Evolutionary conservation across 2,329 filamentous ascomycete species (phyloP).

Genomic region (Rutstroemia sp.): DNA sequence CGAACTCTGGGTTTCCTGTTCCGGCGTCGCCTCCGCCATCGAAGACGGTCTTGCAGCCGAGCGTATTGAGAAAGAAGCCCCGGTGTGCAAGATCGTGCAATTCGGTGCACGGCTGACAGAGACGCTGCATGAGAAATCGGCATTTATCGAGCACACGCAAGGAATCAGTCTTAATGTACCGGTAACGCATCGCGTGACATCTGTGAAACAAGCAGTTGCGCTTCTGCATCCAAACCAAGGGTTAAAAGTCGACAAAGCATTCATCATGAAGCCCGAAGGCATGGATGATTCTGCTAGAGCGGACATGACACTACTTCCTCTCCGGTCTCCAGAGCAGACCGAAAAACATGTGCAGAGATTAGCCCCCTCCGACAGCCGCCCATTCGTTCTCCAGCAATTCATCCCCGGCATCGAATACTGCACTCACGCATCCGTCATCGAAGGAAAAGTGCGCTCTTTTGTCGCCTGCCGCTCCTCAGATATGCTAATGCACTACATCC

Average conservation of each 20-base stretch:
- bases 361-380: constrained; percentile 27
- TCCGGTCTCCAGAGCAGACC: constrained; percentile 44
- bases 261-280: constrained; percentile 6
- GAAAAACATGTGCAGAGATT: constrained; percentile 46
- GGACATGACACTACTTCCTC: constrained; percentile 59
- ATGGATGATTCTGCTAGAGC: constrained; percentile 43
- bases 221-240: constrained; percentile 38
- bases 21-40: constrained; percentile 34
- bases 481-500: constrained; percentile 49
- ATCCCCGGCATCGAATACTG: constrained; percentile 59
- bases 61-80: constrained; percentile 47
- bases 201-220: constrained; percentile 42
- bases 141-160: constrained; percentile 53
- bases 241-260: constrained; percentile 1
- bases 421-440: constrained; percentile 62
- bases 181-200: constrained; percentile 46
- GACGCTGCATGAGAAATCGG: constrained; percentile 50
- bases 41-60: constrained; percentile 62
- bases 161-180: constrained; percentile 47
- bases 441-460: constrained; percentile 57
- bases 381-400: constrained; percentile 65
- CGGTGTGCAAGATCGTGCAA: constrained; percentile 53
- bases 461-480: constrained; percentile 57
- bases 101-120: constrained; percentile 49
- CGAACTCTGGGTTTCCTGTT: constrained; percentile 65